These are phyloP conservation scores for Alternaria longipes DNA, from an alignment of 2,329 filamentous ascomycete genomes.

Conservation along the genomic window DNA sequence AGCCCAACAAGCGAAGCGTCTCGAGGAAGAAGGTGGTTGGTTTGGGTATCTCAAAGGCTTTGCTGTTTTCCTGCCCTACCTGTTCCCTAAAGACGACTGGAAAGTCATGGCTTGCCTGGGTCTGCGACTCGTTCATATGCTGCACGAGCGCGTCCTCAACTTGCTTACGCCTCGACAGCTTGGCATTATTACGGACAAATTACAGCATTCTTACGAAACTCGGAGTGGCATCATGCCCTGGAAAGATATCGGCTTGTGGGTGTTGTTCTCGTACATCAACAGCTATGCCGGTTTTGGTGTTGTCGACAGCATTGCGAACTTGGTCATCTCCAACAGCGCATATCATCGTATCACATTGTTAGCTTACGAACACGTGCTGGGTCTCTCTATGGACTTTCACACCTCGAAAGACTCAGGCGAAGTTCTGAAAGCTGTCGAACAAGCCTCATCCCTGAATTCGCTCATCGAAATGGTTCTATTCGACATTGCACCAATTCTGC, in stretches of 20 bases:
- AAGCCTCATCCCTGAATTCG: slow-evolving; percentile 67
- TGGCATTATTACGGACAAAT: slow-evolving; percentile 77
- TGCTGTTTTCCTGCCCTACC: slow-evolving; percentile 76
- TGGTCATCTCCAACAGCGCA: slow-evolving; percentile 65
- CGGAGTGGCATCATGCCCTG: slow-evolving; percentile 58
- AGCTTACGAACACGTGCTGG: slow-evolving; percentile 73
- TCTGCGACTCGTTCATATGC: slow-evolving; percentile 72
- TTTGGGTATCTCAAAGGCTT: slow-evolving; percentile 79
- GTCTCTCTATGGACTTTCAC: slow-evolving; percentile 75
- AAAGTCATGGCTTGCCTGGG: slow-evolving; percentile 73
- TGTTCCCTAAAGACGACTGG: slow-evolving; percentile 76
- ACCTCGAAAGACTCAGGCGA: slow-evolving; percentile 71
- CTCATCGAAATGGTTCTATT: slow-evolving; percentile 69
- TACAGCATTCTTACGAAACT: slow-evolving; percentile 57
- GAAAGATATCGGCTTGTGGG: slow-evolving; percentile 62
- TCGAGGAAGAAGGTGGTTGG: slow-evolving; percentile 80
- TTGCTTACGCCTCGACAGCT: slow-evolving; percentile 83
- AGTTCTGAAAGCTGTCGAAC: slow-evolving; percentile 70
- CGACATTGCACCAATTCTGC: slow-evolving; percentile 67
- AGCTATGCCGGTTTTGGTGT: slow-evolving; percentile 62
- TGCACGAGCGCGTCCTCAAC: slow-evolving; percentile 76
- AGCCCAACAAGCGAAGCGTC: slow-evolving; percentile 64
- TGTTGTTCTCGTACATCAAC: slow-evolving; percentile 58
- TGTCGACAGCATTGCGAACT: slow-evolving; percentile 62
- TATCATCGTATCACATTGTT: slow-evolving; percentile 67